phyloP scores from a whole-genome alignment of 345 rosid species.

The Hibiscus mutabilis region DNA sequence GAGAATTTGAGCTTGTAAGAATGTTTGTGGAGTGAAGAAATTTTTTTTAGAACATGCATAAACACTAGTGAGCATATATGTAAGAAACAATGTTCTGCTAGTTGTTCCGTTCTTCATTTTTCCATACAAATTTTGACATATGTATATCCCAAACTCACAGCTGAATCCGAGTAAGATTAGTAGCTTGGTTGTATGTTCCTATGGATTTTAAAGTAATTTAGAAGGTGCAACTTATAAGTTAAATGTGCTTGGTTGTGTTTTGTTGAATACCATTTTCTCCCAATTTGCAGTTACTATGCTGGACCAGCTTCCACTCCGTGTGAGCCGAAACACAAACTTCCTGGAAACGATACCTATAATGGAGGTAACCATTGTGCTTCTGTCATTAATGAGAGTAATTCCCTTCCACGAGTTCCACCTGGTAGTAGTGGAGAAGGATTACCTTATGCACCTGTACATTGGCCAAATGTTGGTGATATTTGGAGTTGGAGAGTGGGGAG shows the following conservation, averaged over 20 bases:
- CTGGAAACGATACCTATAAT: conserved; percentile 24
- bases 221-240: not conserved
- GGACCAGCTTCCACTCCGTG: not conserved
- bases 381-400: conserved; percentile 20
- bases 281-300: conserved; percentile 6
- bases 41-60: too few species aligned
- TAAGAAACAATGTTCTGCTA: not conserved
- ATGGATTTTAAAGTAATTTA: not conserved
- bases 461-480: conserved; percentile 68
- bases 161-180: not conserved
- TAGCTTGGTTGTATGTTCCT: not conserved
- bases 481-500: conserved; percentile 91
- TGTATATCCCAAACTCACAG: not conserved
- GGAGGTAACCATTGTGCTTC: conserved; percentile 25
- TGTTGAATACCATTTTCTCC: not conserved
- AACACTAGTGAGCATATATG: not conserved
- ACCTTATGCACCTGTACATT: conserved; percentile 79
- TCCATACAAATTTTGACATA: not conserved
- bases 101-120: not conserved
- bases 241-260: not conserved
- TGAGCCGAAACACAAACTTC: conserved; percentile 18
- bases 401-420: conserved; percentile 35
- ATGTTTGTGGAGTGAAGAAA: not conserved
- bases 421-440: conserved; percentile 57
- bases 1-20: not conserved